A percentile compares a stretch with the other conserved stretches of the same genome.
Evolutionary conservation across 768 basidiomycete species (phyloP).

Genomic region (Macrolepiota fuliginosa): DNA sequence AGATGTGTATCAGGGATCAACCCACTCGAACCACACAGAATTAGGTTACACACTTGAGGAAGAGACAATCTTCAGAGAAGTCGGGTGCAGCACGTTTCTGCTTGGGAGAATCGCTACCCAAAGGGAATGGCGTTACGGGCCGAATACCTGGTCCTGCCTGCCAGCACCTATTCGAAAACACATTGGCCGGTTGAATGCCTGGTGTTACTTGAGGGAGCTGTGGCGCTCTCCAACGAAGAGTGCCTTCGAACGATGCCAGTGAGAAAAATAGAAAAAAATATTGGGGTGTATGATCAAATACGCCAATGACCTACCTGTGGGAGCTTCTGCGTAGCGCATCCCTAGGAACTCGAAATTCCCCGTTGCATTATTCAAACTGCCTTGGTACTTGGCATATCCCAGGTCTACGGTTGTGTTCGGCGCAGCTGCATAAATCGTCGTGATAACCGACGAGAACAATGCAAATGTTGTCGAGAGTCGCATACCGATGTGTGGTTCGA

Average conservation of each 20-base stretch:
- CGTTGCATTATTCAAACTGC: constrained; percentile 29
- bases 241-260: neutral
- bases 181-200: constrained; percentile 7
- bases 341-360: constrained; percentile 37
- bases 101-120: neutral
- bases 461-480: neutral
- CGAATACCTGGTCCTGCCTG: neutral
- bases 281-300: neutral
- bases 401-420: constrained; percentile 30
- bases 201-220: neutral
- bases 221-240: constrained; percentile 11
- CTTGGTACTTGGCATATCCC: constrained; percentile 45
- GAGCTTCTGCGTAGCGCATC: constrained; percentile 49
- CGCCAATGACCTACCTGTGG: constrained; percentile 31
- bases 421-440: neutral
- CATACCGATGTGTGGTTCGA: neutral
- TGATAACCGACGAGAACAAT: neutral
- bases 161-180: neutral
- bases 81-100: neutral
- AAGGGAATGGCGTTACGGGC: neutral
- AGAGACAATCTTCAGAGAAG: constrained; percentile 37
- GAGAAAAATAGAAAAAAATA: too few species aligned
- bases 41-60: constrained; percentile 28
- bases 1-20: neutral
- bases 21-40: neutral